These are phyloP conservation scores for Phytophthora podocarpi DNA, from an alignment of 352 stramenopile genomes.

Conservation along the genomic window DNA sequence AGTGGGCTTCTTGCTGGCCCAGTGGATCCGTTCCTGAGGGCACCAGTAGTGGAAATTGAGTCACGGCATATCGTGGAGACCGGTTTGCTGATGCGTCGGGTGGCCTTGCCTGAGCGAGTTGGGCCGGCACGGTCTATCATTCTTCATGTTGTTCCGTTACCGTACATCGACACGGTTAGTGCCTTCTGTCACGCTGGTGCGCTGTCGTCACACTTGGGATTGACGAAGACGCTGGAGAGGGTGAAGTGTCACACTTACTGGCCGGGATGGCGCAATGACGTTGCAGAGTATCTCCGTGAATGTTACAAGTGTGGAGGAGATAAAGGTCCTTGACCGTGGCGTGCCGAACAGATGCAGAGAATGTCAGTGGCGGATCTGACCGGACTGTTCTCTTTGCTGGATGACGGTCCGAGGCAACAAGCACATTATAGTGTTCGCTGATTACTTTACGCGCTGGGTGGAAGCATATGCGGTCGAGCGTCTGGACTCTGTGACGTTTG, in stretches of 20 bases:
- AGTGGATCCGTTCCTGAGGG: conserved; percentile 3
- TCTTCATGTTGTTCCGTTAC: conserved; percentile 1
- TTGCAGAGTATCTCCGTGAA: neutral
- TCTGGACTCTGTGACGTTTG: no score
- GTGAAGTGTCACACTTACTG: no score
- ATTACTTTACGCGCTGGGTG: no score
- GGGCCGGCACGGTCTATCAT: neutral
- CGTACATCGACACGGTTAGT: conserved; percentile 14
- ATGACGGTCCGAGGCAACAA: no score
- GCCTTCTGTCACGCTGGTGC: conserved; percentile 7
- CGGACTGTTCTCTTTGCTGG: neutral
- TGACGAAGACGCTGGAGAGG: no score
- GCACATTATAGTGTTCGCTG: no score
- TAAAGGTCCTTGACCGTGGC: neutral
- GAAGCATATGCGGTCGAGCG: no score
- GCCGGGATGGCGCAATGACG: no score
- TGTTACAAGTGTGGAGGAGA: neutral
- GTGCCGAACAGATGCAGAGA: neutral
- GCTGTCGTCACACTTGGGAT: no score
- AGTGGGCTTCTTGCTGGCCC: neutral
- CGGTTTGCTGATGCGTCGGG: conserved; percentile 1
- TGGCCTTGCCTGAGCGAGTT: neutral
- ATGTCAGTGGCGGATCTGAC: neutral
- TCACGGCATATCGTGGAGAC: neutral
- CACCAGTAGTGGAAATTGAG: neutral